Evolutionary conservation across 2,329 filamentous ascomycete genomes (phyloP).

Genomic region (Calonectria pteridis): DNA sequence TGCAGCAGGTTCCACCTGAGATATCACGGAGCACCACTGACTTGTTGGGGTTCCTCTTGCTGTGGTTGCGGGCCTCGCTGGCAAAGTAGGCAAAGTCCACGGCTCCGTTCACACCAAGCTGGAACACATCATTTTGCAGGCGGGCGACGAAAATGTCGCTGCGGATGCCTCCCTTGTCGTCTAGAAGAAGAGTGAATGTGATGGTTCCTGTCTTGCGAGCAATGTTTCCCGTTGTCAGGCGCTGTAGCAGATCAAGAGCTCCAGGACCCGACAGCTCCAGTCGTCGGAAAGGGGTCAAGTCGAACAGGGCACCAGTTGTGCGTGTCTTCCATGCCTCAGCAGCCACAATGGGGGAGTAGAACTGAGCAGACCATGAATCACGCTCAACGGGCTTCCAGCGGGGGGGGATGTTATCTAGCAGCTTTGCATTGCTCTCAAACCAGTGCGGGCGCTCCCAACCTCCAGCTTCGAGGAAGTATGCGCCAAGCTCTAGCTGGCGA

Average conservation of each 20-base stretch:
- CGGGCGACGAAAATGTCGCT: conserved; percentile 70
- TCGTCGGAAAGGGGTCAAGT: conserved; percentile 71
- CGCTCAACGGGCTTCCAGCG: conserved; percentile 67
- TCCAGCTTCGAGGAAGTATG: conserved; percentile 69
- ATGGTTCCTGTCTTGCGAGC: conserved; percentile 61
- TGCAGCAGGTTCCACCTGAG: conserved; percentile 70
- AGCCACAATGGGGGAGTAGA: conserved; percentile 69
- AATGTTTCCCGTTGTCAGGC: conserved; percentile 64
- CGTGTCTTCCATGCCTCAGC: conserved; percentile 75
- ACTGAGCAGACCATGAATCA: conserved; percentile 69
- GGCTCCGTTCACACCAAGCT: conserved; percentile 68
- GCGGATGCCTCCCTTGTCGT: conserved; percentile 64
- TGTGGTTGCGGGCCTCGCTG: conserved; percentile 64
- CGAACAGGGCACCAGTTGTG: conserved; percentile 72
- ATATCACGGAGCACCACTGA: conserved; percentile 68
- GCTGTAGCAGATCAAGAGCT: conserved; percentile 65
- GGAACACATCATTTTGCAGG: conserved; percentile 62
- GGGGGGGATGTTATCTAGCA: conserved; percentile 64
- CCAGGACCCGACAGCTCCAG: conserved; percentile 71
- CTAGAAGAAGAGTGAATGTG: conserved; percentile 69
- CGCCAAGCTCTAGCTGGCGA: conserved; percentile 66
- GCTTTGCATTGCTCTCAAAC: conserved; percentile 68
- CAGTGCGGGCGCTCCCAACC: conserved; percentile 75
- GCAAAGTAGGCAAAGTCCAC: conserved; percentile 67
- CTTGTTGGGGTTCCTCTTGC: conserved; percentile 51